Evolutionary conservation across 768 basidiomycete genomes (phyloP), one percentile per base, ranked within the genome.

Genomic region (Tulasnella sp.): DNA sequence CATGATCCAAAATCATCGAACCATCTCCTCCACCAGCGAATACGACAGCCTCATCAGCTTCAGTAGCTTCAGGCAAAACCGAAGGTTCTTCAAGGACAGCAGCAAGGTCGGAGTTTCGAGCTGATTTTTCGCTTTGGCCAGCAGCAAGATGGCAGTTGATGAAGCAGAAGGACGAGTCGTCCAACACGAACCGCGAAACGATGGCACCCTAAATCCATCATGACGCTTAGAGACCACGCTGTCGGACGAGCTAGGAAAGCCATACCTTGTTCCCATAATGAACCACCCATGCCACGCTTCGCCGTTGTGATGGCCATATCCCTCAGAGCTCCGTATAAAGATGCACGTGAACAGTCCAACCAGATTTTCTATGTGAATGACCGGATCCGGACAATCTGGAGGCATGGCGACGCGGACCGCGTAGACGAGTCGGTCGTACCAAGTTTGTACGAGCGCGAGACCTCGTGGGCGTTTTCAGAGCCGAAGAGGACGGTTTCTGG

Each of bases 91-190:
- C 96, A 73, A 98, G 80, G 73, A 98, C 91, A 0, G 88, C 90
- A 6, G 91, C 89, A 12, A 95, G 83, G 79, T 99, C 96, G 2
- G 89, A 87, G 76, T 97, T 97, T 19, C 96, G 85, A 74, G 90
- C 84, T 1, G 90, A 86, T 19, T 90, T 86, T 66, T 91, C 90
- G 71, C 86, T 85, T 77, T 98, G 95, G 1, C 96, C 96, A 6
- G 94, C 93, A n/a, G 95, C 96, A 73, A 99, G 86, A 83, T 99
- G 96, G 75, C 92, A 94, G 80, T 99, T 99, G 81, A 98, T 88
- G 77, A 97, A 90, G 80, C 96, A 98, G 16, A 98, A 78, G 0
- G 93, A 95, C 1, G 95, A 91, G 79, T 98, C 94, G 73, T 94
- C 94, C 62, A 98, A 84, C 7, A 95, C 86, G 74, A 97, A 88